Percentiles rank a stretch among this genome's conserved stretches.
phyloP scores from a whole-genome alignment of 805 yeast genomes.

The Ogataea pignaliae region DNA sequence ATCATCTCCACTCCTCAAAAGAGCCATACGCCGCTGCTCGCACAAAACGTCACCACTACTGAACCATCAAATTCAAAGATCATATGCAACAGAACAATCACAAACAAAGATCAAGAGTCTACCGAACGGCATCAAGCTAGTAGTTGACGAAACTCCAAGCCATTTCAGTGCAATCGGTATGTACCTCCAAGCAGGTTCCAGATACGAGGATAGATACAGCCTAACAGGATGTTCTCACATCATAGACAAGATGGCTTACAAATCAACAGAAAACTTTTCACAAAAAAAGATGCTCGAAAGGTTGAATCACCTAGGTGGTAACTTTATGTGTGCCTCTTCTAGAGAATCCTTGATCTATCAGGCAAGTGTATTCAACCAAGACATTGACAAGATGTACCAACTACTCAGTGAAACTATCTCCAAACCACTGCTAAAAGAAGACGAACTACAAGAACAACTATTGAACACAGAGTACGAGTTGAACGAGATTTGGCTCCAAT shows the following conservation, averaged over 20 bases:
- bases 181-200: slow-evolving; percentile 85
- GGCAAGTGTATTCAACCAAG: slow-evolving; percentile 87
- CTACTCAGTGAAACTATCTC: slow-evolving; percentile 75
- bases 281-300: slow-evolving; percentile 71
- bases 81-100: neutral
- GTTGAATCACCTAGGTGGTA: slow-evolving; percentile 83
- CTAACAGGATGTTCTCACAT: slow-evolving; percentile 78
- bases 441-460: slow-evolving; percentile 71
- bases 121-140: slow-evolving; percentile 74
- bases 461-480: slow-evolving; percentile 77
- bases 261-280: slow-evolving; percentile 53
- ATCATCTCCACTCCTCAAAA: too few species aligned
- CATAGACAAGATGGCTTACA: slow-evolving; percentile 81
- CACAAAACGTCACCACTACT: too few species aligned
- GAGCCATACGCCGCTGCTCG: too few species aligned
- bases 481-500: slow-evolving; percentile 74
- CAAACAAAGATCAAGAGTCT: slow-evolving; percentile 36
- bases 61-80: neutral
- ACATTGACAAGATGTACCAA: slow-evolving; percentile 73
- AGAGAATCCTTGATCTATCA: slow-evolving; percentile 92
- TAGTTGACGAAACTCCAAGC: slow-evolving; percentile 81
- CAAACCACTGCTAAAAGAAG: slow-evolving; percentile 59
- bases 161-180: slow-evolving; percentile 90
- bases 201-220: slow-evolving; percentile 58
- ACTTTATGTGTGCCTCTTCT: slow-evolving; percentile 87